Evolutionary conservation across 345 rosid genomes (phyloP), one percentile per base, ranked within the genome.

Genomic region (Populus tremula): DNA sequence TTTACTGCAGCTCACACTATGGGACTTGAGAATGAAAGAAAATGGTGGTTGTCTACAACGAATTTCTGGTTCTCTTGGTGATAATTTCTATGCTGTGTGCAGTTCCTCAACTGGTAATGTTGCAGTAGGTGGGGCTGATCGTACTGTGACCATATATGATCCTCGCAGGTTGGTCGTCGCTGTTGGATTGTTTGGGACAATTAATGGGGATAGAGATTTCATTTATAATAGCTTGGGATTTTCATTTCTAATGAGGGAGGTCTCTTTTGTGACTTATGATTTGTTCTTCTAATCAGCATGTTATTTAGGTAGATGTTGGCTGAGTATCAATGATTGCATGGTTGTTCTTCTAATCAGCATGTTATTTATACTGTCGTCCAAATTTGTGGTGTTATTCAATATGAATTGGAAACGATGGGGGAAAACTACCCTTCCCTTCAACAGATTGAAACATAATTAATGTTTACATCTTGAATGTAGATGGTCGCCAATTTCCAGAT

Each of bases 1-100:
- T 36, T 33, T 79, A 38, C 38, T 83, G 79, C 87, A 91, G 96
- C 73, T 90, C 71, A 77, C 87, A 21, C 79, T 90, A 68, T 90
- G 92, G 90, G 91, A 88, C 71, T 75, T 88, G 85, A 86, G 96
- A 82, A 85, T 86, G 87, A 91, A 87, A 85, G 92, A 90, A 85
- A 88, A 88, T 54, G 90, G 92, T 14, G 90, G 93, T 68, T 91
- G 93, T 68, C 54, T 89, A 12, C 86, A 78, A 33, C 87, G 93
- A 53, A 84, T 89, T 75, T 87, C 85, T 79, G 90, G 93, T 75
- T 85, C 95, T 66, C 39, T 83, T 73, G 93, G 95, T 75, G 87
- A 89, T 79, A 76, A 41, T 67, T 75, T 87, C 67, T 91, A 89
- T 76, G 78, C 91, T 68, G 90, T 88, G 53, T 89, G 90, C 79